phyloP scores from a whole-genome alignment of 306 rosid genomes.

The Cicer judaicum region DNA sequence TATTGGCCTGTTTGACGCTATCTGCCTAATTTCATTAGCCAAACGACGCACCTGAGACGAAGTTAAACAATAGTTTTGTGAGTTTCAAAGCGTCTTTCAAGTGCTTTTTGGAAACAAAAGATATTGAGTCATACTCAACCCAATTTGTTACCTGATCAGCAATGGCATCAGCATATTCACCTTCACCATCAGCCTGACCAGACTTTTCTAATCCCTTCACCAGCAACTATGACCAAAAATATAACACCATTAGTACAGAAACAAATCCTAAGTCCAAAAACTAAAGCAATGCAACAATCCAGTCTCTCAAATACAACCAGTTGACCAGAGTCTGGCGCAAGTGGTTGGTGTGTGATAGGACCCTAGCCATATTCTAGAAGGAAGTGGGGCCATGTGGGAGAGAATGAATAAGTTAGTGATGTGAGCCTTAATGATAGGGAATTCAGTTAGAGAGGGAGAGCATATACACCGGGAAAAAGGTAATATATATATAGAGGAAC shows the following conservation, averaged over 20 bases:
- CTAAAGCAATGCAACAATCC: background rate
- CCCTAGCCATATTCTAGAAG: too few relatives aligned
- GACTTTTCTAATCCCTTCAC: slow-evolving; percentile 75
- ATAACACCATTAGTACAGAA: background rate
- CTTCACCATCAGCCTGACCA: slow-evolving; percentile 63
- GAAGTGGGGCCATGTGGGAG: too few relatives aligned
- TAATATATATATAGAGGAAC: too few relatives aligned
- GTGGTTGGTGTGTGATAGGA: too few relatives aligned
- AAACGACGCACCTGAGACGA: slow-evolving; percentile 72
- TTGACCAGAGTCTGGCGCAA: too few relatives aligned
- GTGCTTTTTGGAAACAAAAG: background rate
- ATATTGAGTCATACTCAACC: slow-evolving; percentile 15
- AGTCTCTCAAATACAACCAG: slow-evolving; percentile 22
- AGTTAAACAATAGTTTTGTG: slow-evolving; percentile 21
- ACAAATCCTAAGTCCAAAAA: slow-evolving; percentile 8
- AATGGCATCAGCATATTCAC: slow-evolving; percentile 69
- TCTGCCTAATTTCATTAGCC: slow-evolving; percentile 68
- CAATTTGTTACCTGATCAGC: slow-evolving; percentile 69
- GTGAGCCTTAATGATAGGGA: too few relatives aligned
- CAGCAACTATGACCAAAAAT: slow-evolving; percentile 53
- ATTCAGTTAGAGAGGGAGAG: too few relatives aligned
- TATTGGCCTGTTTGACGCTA: slow-evolving; percentile 55
- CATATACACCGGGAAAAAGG: too few relatives aligned
- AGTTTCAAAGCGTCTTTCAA: slow-evolving; percentile 22
- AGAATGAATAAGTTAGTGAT: too few relatives aligned